phyloP scores from a whole-genome alignment of 192 early-diverging fungal genomes.

The Backusella morwellensis region DNA sequence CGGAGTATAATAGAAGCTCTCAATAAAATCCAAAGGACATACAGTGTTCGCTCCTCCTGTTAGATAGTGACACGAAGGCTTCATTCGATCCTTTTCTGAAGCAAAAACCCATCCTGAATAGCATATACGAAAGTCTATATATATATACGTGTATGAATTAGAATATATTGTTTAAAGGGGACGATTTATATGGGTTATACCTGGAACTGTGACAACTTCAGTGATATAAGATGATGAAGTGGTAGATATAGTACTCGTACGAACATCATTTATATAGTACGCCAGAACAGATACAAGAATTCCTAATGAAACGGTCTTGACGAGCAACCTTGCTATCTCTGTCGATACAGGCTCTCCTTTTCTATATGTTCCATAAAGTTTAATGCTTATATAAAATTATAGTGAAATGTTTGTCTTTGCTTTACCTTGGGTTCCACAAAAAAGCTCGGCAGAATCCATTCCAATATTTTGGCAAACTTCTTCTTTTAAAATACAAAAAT shows the following conservation, averaged over 20 bases:
- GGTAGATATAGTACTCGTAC: not conserved
- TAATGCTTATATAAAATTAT: not conserved
- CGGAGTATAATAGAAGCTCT: not conserved
- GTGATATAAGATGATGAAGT: not conserved
- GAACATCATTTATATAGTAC: not conserved
- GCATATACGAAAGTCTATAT: not conserved
- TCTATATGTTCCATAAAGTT: not conserved
- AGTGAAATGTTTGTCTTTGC: no score
- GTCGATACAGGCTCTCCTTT: constrained; percentile 1
- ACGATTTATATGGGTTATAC: no score
- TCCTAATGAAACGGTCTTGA: not conserved
- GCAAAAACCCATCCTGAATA: not conserved
- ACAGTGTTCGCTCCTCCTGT: not conserved
- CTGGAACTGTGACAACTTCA: no score
- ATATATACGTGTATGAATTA: not conserved
- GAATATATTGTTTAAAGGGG: not conserved
- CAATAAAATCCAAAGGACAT: not conserved
- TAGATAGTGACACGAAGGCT: not conserved
- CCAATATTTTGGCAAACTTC: no score
- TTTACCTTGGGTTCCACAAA: not conserved
- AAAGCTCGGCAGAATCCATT: no score
- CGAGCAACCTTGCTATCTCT: not conserved
- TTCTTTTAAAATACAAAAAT: no score
- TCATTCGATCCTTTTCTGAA: fast-evolving
- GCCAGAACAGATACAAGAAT: not conserved